These are phyloP conservation scores for Camillea tinctor DNA, from an alignment of 2,329 filamentous ascomycete species.

Conservation along the genomic window DNA sequence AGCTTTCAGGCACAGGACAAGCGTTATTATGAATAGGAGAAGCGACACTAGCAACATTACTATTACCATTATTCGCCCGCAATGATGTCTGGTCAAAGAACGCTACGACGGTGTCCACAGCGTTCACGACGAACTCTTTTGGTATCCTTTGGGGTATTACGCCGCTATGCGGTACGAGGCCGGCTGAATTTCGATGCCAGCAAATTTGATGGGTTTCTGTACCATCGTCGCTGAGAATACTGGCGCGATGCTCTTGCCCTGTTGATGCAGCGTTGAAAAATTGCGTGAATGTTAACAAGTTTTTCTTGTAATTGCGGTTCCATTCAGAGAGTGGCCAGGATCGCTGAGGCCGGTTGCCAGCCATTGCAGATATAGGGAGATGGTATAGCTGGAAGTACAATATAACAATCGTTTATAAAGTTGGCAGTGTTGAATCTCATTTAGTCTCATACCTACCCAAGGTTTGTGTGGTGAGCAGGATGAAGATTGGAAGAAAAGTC, in stretches of 20 bases:
- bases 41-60: neutral
- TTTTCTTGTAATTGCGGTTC: neutral
- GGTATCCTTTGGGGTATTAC: neutral
- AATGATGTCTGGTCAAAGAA: neutral
- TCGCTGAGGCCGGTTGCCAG: too few relatives aligned
- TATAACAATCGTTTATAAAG: too few relatives aligned
- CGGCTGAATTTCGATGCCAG: neutral
- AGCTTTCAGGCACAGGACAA: neutral
- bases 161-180: neutral
- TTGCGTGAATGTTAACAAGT: neutral
- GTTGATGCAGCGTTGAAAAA: neutral
- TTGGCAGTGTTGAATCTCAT: too few relatives aligned
- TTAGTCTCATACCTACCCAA: too few relatives aligned
- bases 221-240: neutral
- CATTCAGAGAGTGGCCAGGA: neutral
- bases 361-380: neutral
- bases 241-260: neutral
- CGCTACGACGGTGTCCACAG: neutral
- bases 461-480: too few relatives aligned
- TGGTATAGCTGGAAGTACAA: neutral
- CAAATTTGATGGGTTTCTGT: neutral
- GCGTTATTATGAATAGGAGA: neutral
- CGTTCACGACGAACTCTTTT: neutral
- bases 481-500: too few relatives aligned
- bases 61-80: neutral